Percentiles rank a stretch among this genome's conserved stretches.
phyloP scores from a whole-genome alignment of 306 rosid species.

The Albizia julibrissin region DNA sequence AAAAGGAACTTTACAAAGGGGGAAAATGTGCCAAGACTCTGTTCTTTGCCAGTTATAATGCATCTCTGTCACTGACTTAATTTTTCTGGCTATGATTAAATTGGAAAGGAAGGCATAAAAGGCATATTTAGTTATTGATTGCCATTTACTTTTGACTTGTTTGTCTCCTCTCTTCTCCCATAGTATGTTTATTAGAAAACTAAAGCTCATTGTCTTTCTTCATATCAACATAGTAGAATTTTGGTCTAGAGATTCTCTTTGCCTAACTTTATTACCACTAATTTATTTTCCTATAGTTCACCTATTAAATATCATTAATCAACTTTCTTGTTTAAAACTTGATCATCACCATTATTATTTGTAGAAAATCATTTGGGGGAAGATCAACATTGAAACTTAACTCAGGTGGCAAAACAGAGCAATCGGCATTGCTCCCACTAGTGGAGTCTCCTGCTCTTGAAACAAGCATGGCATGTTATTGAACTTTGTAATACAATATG shows the following conservation, averaged over 20 bases:
- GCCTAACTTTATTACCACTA: constrained; percentile 4
- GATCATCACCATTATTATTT: not conserved
- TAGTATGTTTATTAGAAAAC: constrained; percentile 19
- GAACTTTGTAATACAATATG: not conserved
- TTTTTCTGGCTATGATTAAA: constrained; percentile 21
- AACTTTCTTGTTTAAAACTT: not conserved
- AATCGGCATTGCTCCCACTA: constrained; percentile 9
- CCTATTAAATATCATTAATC: not conserved
- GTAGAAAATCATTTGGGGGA: not conserved
- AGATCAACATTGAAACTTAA: not conserved
- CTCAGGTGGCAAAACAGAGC: not conserved
- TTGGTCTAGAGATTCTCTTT: constrained; percentile 13
- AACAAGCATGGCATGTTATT: constrained; percentile 3
- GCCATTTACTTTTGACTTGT: constrained; percentile 1
- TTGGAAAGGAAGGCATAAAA: constrained; percentile 21
- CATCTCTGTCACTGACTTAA: constrained; percentile 24
- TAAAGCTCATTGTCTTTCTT: constrained; percentile 4
- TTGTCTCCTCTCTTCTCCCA: not conserved
- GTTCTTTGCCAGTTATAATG: constrained; percentile 24
- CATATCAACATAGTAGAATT: constrained; percentile 6
- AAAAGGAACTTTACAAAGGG: not conserved
- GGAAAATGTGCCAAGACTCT: constrained; percentile 1
- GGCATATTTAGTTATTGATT: constrained; percentile 18
- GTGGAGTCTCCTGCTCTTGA: not conserved
- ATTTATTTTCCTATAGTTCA: not conserved